Evolutionary conservation across 2,329 filamentous ascomycete genomes (phyloP).

Genomic region (Blumeriella jaapii): DNA sequence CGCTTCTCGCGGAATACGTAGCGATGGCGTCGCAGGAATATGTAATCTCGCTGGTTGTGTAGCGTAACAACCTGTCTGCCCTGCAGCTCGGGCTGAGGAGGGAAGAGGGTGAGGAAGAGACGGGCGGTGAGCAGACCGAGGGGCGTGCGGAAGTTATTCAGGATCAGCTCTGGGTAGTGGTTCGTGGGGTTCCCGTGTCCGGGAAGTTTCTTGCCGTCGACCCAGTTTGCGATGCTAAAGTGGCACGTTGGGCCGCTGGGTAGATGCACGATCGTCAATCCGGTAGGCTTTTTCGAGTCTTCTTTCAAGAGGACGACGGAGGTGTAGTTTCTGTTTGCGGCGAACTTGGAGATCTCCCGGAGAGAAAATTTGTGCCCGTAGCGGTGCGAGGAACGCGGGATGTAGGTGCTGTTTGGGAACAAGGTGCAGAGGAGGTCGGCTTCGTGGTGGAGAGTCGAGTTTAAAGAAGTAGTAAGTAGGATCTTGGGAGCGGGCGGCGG

Average conservation of each 20-base stretch:
- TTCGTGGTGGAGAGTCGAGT: conserved; percentile 77
- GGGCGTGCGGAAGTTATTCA: conserved; percentile 93
- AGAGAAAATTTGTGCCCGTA: conserved; percentile 87
- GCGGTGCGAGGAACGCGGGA: conserved; percentile 72
- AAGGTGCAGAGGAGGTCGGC: conserved; percentile 66
- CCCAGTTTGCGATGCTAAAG: conserved; percentile 82
- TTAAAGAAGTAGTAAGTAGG: conserved; percentile 81
- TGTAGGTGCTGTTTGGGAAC: conserved; percentile 73
- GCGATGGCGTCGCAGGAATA: conserved; percentile 81
- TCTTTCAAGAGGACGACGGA: conserved; percentile 78
- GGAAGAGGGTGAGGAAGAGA: conserved; percentile 71
- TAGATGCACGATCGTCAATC: conserved; percentile 73
- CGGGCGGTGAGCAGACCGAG: conserved; percentile 80
- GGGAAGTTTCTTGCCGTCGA: conserved; percentile 76
- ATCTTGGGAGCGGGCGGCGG: conserved; percentile 63
- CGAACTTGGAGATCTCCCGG: conserved; percentile 80
- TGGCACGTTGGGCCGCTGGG: conserved; percentile 84
- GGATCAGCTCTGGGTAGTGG: conserved; percentile 78
- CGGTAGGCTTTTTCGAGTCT: conserved; percentile 74
- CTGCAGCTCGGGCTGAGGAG: conserved; percentile 68
- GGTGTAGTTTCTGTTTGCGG: conserved; percentile 70
- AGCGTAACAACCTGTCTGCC: conserved; percentile 85
- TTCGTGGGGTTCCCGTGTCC: conserved; percentile 82
- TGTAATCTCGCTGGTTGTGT: conserved; percentile 92
- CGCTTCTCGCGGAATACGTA: conserved; percentile 90